A percentile compares a stretch with the other conserved stretches of the same genome.
These are phyloP conservation scores for Fusarium multiceps DNA, from an alignment of 2,329 filamentous ascomycete species.

Conservation along the genomic window DNA sequence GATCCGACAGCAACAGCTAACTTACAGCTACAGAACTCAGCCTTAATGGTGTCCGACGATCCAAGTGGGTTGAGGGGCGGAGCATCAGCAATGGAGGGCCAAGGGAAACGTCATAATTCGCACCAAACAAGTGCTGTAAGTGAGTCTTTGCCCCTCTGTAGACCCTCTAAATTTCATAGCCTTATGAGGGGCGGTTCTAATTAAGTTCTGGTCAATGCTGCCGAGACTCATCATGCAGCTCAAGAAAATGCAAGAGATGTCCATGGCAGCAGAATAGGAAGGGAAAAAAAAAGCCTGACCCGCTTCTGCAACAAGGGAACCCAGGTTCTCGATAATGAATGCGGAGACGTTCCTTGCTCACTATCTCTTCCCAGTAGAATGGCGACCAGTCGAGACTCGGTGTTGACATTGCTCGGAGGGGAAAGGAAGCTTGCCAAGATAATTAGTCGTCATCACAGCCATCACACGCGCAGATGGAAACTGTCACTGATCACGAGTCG, in stretches of 20 bases:
- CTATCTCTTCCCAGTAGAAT: conserved; percentile 10
- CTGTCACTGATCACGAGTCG: conserved; percentile 5
- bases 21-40: conserved; percentile 24
- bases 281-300: conserved; percentile 11
- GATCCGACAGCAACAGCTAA: background rate
- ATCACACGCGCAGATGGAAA: conserved; percentile 11
- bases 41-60: conserved; percentile 29
- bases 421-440: conserved; percentile 13
- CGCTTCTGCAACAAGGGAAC: conserved; percentile 16
- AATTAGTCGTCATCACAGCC: conserved; percentile 25
- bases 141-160: conserved; percentile 11
- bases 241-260: background rate
- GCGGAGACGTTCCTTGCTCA: background rate
- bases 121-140: conserved; percentile 10
- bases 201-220: conserved; percentile 24
- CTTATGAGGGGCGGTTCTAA: conserved; percentile 18
- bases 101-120: conserved; percentile 32
- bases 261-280: background rate
- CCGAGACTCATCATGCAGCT: conserved; percentile 16
- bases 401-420: conserved; percentile 4
- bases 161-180: background rate
- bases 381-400: conserved; percentile 16
- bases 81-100: conserved; percentile 21
- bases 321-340: background rate
- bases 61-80: conserved; percentile 36